Percentiles rank a stretch among this genome's conserved stretches.
Evolutionary conservation across 2,329 filamentous ascomycete genomes (phyloP).

Genomic region (Dactylonectria estremocensis): DNA sequence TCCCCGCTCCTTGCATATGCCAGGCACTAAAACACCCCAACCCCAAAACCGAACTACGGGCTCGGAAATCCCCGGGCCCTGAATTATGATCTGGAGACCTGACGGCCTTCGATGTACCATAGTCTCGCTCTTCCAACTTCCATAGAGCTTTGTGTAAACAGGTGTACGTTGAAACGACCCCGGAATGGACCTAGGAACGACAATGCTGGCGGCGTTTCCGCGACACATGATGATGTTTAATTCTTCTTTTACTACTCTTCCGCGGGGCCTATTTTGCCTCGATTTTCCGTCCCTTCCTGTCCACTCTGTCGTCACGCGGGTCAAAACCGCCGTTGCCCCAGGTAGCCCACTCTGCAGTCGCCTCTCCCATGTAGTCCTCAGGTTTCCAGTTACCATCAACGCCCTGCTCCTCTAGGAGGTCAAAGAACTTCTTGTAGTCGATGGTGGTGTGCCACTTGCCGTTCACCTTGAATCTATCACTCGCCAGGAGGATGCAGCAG

Average conservation of each 20-base stretch:
- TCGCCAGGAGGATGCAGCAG: conserved; percentile 91
- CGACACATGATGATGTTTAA: conserved; percentile 50
- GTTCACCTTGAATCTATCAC: conserved; percentile 81
- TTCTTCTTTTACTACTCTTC: conserved; percentile 30
- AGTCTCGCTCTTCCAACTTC: conserved; percentile 56
- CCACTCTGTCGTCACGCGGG: conserved; percentile 88
- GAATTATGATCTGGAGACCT: conserved; percentile 46
- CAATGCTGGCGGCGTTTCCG: conserved; percentile 51
- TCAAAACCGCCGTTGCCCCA: conserved; percentile 98
- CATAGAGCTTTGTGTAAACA: conserved; percentile 62
- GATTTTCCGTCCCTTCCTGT: conserved; percentile 84
- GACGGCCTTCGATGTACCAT: conserved; percentile 58
- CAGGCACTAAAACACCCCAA: conserved; percentile 41
- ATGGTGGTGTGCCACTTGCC: conserved; percentile 94
- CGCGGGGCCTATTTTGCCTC: conserved; percentile 50
- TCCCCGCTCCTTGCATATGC: conserved; percentile 37
- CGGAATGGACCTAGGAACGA: conserved; percentile 51
- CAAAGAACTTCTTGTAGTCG: conserved; percentile 91
- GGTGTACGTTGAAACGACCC: conserved; percentile 53
- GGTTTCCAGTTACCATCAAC: conserved; percentile 81
- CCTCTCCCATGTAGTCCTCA: conserved; percentile 89
- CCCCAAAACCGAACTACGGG: conserved; percentile 32
- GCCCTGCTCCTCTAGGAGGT: conserved; percentile 80
- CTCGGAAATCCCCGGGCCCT: conserved; percentile 22
- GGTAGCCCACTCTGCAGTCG: conserved; percentile 93